Conservation (phyloP, 305 asterid genomes). For the Lippia alba region DNA sequence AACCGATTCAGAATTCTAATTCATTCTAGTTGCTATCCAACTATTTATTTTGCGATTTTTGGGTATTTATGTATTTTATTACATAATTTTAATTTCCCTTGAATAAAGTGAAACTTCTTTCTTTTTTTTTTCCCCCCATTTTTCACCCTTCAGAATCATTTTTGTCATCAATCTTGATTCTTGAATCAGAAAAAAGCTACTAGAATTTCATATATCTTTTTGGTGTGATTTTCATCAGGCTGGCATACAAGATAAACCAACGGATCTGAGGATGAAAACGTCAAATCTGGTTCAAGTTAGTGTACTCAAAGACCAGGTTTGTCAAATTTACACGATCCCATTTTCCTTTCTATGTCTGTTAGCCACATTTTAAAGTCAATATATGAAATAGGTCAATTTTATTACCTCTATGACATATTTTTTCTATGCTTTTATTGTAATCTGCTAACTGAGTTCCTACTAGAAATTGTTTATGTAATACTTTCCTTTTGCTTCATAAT, state of each 20-base stretch:
- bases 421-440: too few species aligned
- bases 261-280: constrained; percentile 66
- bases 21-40: too few species aligned
- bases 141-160: background rate
- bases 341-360: background rate
- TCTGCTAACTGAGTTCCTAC: too few species aligned
- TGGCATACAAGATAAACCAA: constrained; percentile 72
- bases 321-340: constrained; percentile 35
- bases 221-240: constrained; percentile 55
- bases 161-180: background rate
- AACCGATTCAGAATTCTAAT: too few species aligned
- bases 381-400: constrained; percentile 7
- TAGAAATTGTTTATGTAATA: too few species aligned
- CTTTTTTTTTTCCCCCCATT: constrained; percentile 6
- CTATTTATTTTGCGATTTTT: background rate
- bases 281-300: constrained; percentile 72
- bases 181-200: too few species aligned
- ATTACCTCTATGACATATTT: too few species aligned
- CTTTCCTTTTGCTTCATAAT: constrained; percentile 9
- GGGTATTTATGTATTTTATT: background rate
- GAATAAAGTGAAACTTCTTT: background rate
- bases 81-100: background rate
- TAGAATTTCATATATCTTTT: constrained; percentile 16
- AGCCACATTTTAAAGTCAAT: background rate
- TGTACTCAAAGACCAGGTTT: constrained; percentile 65